Evolutionary conservation across 2,329 filamentous ascomycete genomes (phyloP).

Genomic region (Aspergillus floridensis): DNA sequence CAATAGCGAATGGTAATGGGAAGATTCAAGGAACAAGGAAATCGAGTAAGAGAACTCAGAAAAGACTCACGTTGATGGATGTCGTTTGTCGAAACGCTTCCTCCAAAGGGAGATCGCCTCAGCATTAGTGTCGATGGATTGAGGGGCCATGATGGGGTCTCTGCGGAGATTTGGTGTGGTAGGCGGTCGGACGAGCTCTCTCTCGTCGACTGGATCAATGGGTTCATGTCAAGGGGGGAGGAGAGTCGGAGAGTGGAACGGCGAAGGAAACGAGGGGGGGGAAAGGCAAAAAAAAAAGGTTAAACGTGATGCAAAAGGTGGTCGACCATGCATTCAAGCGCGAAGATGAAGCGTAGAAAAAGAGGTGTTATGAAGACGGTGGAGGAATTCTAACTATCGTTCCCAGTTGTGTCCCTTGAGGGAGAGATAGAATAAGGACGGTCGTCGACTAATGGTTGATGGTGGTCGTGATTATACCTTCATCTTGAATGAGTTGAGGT

Average conservation of each 20-base stretch:
- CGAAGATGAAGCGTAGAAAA: background rate
- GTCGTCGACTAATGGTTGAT: constrained; percentile 1
- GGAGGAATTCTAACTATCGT: background rate
- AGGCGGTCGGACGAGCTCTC: constrained; percentile 18
- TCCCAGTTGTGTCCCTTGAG: background rate
- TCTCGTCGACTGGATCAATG: constrained; percentile 19
- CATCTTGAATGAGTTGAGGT: constrained; percentile 13
- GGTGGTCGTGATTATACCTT: constrained; percentile 1
- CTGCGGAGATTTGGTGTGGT: constrained; percentile 14
- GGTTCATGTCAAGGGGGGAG: constrained; percentile 22
- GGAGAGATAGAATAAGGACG: background rate
- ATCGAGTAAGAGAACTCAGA: background rate
- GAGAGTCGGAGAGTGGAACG: constrained; percentile 4
- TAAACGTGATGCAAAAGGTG: background rate
- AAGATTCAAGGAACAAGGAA: background rate
- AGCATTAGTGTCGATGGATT: constrained; percentile 10
- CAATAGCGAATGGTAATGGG: background rate
- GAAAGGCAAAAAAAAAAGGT: background rate
- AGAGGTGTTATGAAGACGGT: background rate
- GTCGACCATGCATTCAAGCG: background rate
- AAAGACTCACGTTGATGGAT: constrained; percentile 27
- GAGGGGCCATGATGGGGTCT: constrained; percentile 17
- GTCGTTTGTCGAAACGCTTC: constrained; percentile 30
- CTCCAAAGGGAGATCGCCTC: constrained; percentile 23
- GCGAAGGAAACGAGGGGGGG: background rate